phyloP scores from a whole-genome alignment of 192 early-diverging fungal species.

The Endogone sp. region DNA sequence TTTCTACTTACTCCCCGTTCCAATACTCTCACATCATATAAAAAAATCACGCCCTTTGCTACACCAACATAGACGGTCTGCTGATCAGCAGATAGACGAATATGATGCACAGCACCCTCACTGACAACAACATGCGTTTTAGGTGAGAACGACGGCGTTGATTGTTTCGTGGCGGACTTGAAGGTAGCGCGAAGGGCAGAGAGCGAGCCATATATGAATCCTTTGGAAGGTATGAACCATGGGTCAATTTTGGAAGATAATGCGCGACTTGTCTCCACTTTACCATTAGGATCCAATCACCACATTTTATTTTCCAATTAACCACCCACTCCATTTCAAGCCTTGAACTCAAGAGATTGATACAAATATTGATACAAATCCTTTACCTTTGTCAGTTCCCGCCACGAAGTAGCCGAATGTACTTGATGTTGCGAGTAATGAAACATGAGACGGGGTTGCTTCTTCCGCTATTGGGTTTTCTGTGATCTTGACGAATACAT shows the following conservation, averaged over 20 bases:
- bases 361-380: too few relatives aligned
- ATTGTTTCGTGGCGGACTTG: conserved; percentile 19
- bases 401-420: conserved; percentile 67
- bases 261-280: conserved; percentile 1
- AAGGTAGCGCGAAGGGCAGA: conserved; percentile 29
- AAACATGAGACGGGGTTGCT: conserved; percentile 41
- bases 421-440: conserved; percentile 57
- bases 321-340: too few relatives aligned
- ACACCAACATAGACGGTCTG: conserved; percentile 34
- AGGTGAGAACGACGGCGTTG: conserved; percentile 11
- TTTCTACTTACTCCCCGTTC: conserved; percentile 32
- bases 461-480: conserved; percentile 18
- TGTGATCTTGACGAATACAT: conserved; percentile 36
- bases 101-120: conserved; percentile 26
- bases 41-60: conserved; percentile 19
- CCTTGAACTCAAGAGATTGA: neutral
- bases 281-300: neutral
- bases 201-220: conserved; percentile 33
- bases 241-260: conserved; percentile 24
- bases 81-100: conserved; percentile 43
- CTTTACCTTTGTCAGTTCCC: conserved; percentile 53
- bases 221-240: conserved; percentile 16
- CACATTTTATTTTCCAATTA: too few relatives aligned
- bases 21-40: conserved; percentile 36
- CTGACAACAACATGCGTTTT: conserved; percentile 22